Evolutionary conservation across 1,284 basidiomycete species (phyloP), one percentile per base, ranked within the genome.

Genomic region (Takashimella koratensis): DNA sequence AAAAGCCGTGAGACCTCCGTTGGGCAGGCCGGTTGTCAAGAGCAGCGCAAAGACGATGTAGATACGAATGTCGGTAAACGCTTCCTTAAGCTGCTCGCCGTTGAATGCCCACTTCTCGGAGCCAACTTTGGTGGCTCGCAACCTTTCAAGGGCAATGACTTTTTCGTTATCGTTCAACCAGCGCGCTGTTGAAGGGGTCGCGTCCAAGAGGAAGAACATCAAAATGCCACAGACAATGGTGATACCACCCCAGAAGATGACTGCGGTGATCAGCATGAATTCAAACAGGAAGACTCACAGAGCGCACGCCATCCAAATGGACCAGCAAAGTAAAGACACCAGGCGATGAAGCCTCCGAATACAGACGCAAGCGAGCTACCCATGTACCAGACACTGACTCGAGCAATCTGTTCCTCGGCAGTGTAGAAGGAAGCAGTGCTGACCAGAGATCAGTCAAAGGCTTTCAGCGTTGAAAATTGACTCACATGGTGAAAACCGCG

Each of bases 131-230:
- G 50, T 22, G 25, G 16, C 30, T 20, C 56, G 53, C 21, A 54
- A 39, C 47, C 59, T 55, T 3, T 62, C 63, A 13, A 65, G 55
- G 1, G 59, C 59, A 11, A 65, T 54, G 2, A 56, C 54, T 54
- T 63, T 63, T 47, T 65, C 61, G 24, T 63, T 59, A 6, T 43
- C 55, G 5, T 16, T 51, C 39, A 65, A 57, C 61, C 60, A 65
- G 24, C 55, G 49, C 1, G 63, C 63, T 4, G 56, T 36, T 8
- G 48, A 21, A 19, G 52, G 43, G 19, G 48, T 42, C 11, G 45
- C 25, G 25, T 43, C 30, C 25, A 46, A 26, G 39, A 40, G 27
- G 22, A 54, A 57, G 23, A 43, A 20, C 52, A 53, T 24, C 12
- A 42, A 22, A 21, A 57, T 13, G 27, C 47, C 56, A 43, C n/a